These are phyloP conservation scores for Alternaria burnsii DNA, from an alignment of 2,329 filamentous ascomycete species.

Conservation along the genomic window DNA sequence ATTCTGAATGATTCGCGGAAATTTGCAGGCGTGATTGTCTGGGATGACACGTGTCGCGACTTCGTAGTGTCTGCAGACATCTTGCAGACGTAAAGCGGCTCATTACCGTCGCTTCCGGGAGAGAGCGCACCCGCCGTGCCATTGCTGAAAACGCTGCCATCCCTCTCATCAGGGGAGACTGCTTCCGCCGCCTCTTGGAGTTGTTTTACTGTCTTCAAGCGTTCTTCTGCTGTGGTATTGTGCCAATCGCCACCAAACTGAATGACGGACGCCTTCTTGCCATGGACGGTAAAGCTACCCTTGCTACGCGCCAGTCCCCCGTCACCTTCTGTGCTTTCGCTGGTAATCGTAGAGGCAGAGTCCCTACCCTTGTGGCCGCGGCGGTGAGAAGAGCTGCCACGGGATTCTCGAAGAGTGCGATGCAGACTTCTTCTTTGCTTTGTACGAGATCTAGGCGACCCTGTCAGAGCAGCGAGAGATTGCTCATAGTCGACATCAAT, in stretches of 20 bases:
- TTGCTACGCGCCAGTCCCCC: slow-evolving; percentile 79
- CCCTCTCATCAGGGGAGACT: slow-evolving; percentile 37
- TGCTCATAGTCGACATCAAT: slow-evolving; percentile 44
- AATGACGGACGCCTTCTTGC: slow-evolving; percentile 96
- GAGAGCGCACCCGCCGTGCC: slow-evolving; percentile 33
- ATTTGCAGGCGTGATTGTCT: slow-evolving; percentile 46
- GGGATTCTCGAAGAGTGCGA: slow-evolving; percentile 83
- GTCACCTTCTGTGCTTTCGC: slow-evolving; percentile 64
- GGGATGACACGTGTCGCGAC: slow-evolving; percentile 47
- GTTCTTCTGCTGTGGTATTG: slow-evolving; percentile 56
- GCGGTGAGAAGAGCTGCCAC: slow-evolving; percentile 70
- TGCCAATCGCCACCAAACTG: slow-evolving; percentile 95
- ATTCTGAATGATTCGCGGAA: slow-evolving; percentile 36
- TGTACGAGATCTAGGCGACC: slow-evolving; percentile 63
- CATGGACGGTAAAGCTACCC: slow-evolving; percentile 94
- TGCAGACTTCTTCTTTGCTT: slow-evolving; percentile 87
- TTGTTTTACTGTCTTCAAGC: slow-evolving; percentile 50
- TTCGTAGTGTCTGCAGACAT: slow-evolving; percentile 41
- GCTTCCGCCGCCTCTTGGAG: slow-evolving; percentile 44
- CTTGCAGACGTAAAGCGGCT: slow-evolving; percentile 33
- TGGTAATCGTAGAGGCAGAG: slow-evolving; percentile 66
- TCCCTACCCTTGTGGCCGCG: slow-evolving; percentile 81
- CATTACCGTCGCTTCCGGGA: slow-evolving; percentile 25
- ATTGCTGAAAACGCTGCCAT: slow-evolving; percentile 37
- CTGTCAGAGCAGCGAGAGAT: slow-evolving; percentile 36